phyloP scores from a whole-genome alignment of 2,329 filamentous ascomycete genomes.

The Diaporthe citrichinensis region DNA sequence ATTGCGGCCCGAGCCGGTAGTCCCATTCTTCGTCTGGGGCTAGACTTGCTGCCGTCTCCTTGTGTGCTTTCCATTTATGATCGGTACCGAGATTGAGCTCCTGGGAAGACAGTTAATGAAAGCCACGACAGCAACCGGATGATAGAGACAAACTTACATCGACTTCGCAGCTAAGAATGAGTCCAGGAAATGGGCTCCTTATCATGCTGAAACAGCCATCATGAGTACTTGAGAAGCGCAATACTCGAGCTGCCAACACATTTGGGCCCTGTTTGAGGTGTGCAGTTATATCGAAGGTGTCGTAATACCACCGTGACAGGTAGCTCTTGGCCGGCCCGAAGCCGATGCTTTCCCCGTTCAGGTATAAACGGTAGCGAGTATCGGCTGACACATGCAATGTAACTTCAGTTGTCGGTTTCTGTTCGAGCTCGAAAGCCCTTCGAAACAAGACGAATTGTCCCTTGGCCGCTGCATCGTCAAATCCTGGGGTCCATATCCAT shows the following conservation, averaged over 20 bases:
- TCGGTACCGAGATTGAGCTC: conserved; percentile 16
- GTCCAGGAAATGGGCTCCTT: conserved; percentile 47
- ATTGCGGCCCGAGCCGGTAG: conserved; percentile 45
- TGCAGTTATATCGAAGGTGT: conserved; percentile 48
- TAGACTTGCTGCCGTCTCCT: conserved; percentile 43
- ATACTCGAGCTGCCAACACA: conserved; percentile 43
- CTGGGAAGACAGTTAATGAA: not conserved
- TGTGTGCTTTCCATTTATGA: conserved; percentile 3
- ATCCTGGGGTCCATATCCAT: conserved; percentile 30
- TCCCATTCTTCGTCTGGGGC: conserved; percentile 48
- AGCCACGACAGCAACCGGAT: not conserved
- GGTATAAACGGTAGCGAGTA: conserved; percentile 44
- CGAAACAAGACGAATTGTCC: conserved; percentile 36
- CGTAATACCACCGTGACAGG: conserved; percentile 49
- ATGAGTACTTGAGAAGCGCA: conserved; percentile 46
- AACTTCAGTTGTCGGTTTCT: not conserved
- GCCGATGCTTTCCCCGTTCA: conserved; percentile 44
- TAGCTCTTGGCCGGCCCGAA: conserved; percentile 46
- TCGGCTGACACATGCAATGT: conserved; percentile 44
- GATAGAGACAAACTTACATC: conserved; percentile 10
- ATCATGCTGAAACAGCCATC: conserved; percentile 51
- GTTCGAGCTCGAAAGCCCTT: conserved; percentile 14
- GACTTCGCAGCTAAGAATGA: conserved; percentile 48
- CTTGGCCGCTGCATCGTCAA: conserved; percentile 30
- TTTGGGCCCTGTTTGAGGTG: conserved; percentile 46